Conservation (phyloP, 108 stramenopile genomes). For the Cyclotella cryptica region DNA sequence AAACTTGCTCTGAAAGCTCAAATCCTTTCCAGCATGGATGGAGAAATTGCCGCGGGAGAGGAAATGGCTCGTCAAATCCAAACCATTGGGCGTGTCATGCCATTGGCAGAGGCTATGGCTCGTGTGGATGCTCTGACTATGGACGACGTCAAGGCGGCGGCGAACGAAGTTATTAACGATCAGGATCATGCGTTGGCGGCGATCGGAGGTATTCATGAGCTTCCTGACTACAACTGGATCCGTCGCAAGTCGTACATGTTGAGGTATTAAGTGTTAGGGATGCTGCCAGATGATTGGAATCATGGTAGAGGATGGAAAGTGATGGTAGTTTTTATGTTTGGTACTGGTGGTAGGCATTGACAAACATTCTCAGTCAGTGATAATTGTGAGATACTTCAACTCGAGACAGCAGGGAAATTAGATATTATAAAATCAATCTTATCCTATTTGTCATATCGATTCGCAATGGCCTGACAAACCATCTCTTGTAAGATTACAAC, state of each 20-base stretch:
- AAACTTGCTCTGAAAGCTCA: constrained; percentile 96
- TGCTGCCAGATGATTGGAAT: too few species aligned
- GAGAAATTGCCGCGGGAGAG: constrained; percentile 92
- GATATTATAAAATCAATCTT: too few species aligned
- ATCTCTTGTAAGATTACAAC: too few species aligned
- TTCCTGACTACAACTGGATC: constrained; percentile 92
- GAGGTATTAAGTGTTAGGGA: constrained; percentile 60
- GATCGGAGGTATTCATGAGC: constrained; percentile 97
- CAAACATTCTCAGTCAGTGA: background rate
- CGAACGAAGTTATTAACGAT: constrained; percentile 91
- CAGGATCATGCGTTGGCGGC: constrained; percentile 97
- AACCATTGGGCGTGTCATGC: constrained; percentile 96
- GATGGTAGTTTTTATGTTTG: background rate
- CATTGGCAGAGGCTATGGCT: constrained; percentile 93
- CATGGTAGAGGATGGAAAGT: too few species aligned
- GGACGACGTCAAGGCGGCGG: constrained; percentile 90
- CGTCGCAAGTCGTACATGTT: constrained; percentile 88
- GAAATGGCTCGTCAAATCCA: constrained; percentile 98
- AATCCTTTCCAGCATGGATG: constrained; percentile 93
- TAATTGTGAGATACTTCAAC: too few species aligned
- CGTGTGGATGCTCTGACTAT: constrained; percentile 94
- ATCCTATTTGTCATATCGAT: too few species aligned
- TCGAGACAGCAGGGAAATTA: too few species aligned
- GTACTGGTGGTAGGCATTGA: background rate
- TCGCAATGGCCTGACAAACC: too few species aligned